These are phyloP conservation scores for Mrakia blollopis DNA, from an alignment of 768 basidiomycete genomes.

Conservation along the genomic window DNA sequence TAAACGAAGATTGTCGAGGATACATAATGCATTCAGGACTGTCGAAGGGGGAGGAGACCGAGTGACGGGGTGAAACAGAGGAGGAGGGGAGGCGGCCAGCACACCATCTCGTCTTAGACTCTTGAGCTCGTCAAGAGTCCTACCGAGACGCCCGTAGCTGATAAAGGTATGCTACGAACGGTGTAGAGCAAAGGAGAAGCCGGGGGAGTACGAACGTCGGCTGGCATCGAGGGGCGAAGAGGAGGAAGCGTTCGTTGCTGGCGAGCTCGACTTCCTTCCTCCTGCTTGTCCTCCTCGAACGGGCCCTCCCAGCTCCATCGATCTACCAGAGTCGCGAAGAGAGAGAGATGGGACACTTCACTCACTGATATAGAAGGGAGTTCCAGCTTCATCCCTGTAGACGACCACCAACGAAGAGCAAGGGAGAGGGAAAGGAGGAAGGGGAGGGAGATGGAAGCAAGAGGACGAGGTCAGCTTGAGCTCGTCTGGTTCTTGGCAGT, in stretches of 20 bases:
- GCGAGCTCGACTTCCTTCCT: background rate
- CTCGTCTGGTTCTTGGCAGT: background rate
- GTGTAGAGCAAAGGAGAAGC: too few species aligned
- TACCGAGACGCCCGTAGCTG: background rate
- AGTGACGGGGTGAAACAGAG: constrained; percentile 68
- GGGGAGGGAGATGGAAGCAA: background rate
- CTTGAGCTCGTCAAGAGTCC: background rate
- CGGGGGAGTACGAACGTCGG: background rate
- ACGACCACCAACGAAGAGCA: background rate
- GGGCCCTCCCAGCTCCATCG: background rate
- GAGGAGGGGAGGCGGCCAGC: constrained; percentile 33
- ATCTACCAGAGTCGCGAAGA: too few species aligned
- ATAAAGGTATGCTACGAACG: too few species aligned
- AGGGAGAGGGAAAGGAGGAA: background rate
- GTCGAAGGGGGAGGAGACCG: constrained; percentile 84
- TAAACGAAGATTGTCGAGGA: constrained; percentile 16
- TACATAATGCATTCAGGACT: constrained; percentile 54
- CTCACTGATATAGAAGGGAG: constrained; percentile 33
- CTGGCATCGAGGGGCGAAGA: background rate
- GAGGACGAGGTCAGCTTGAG: background rate
- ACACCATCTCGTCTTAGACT: background rate
- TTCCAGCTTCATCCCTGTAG: constrained; percentile 29
- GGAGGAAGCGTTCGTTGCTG: background rate
- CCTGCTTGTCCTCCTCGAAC: background rate
- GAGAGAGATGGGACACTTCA: background rate